phyloP scores from a whole-genome alignment of 352 stramenopile species.

The Bremia lactucae region DNA sequence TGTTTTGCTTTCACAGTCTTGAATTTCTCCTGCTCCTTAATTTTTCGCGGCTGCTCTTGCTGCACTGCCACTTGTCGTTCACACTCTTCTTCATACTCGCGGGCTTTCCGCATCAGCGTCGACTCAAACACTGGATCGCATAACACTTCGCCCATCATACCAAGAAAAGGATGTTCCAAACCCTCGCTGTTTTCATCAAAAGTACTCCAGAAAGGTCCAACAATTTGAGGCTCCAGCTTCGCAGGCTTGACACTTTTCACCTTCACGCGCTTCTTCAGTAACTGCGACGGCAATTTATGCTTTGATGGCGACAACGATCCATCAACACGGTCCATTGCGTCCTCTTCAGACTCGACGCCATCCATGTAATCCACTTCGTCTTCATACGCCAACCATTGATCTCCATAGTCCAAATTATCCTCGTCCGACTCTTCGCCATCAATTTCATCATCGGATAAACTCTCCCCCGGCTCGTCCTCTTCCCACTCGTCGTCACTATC shows the following conservation, averaged over 20 bases:
- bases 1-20: constrained; percentile 6
- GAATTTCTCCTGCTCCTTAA: constrained; percentile 16
- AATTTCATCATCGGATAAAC: constrained; percentile 58
- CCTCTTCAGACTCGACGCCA: constrained; percentile 21
- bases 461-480: constrained; percentile 80
- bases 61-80: constrained; percentile 17
- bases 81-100: constrained; percentile 33
- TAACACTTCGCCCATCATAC: constrained; percentile 20
- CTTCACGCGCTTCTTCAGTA: constrained; percentile 37
- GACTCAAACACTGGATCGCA: constrained; percentile 34
- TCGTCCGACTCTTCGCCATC: constrained; percentile 71
- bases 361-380: constrained; percentile 83
- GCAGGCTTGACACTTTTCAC: constrained; percentile 53
- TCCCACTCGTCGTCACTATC: constrained; percentile 86
- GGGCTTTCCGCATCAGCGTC: constrained; percentile 31
- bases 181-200: background rate
- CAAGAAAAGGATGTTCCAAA: constrained; percentile 12
- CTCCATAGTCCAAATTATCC: constrained; percentile 74
- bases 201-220: constrained; percentile 38
- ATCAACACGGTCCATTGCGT: constrained; percentile 9
- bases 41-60: constrained; percentile 22
- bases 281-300: constrained; percentile 44
- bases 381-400: constrained; percentile 81
- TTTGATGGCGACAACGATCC: constrained; percentile 24
- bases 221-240: constrained; percentile 53